Base-by-base conservation (phyloP, 2,329 filamentous ascomycete genomes). In the Aspergillus latus region DNA sequence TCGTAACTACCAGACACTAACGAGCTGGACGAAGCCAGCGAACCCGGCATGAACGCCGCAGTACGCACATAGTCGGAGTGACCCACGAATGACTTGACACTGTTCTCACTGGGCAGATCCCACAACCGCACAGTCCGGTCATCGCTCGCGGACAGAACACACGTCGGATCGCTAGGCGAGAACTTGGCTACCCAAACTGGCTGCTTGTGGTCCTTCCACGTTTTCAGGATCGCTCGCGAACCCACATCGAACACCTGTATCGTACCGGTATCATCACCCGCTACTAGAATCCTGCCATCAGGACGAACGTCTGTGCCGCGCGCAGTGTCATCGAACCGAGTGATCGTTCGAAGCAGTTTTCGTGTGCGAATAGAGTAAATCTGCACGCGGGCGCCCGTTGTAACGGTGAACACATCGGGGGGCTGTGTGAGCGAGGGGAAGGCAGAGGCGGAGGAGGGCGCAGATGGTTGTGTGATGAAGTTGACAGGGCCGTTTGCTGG, bases 241-340 rank as follows among this genome's bases (percentile, higher is more conserved):
- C 83, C 87, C 50, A 96, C 86, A 69, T 99, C 94, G 70, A 97
- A 99, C 10, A 97, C 92, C 75, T 99, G 95, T 64, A 99, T 90
- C 60, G 88, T 87, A 56, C 95, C 95, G 40, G 86, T 88, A 71
- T 97, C 93, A 65, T 97, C 93, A 66, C 93, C 93, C 32, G 93
- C 92, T 36, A 95, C 88, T 65, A 99, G 77, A 56, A 99, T 89
- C 59, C 91, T 85, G 40, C 92, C 93, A 77, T 99, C 94, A 54
- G 87, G 83, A 57, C 94, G 85, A 61, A 97, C 88, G 70, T 96
- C 91, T 59, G 90, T 94, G 66, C 89, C 90, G 68, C 93, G 89
- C 59, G 92, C 93, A 63, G 92, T 88, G 71, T 96, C 91, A 69
- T 92, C 88, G 73, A 99, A 97, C 58, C 94, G 86, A 59, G 91